These are phyloP conservation scores for Hypoxylon fragiforme DNA, from an alignment of 495 filamentous ascomycete species.

Conservation along the genomic window DNA sequence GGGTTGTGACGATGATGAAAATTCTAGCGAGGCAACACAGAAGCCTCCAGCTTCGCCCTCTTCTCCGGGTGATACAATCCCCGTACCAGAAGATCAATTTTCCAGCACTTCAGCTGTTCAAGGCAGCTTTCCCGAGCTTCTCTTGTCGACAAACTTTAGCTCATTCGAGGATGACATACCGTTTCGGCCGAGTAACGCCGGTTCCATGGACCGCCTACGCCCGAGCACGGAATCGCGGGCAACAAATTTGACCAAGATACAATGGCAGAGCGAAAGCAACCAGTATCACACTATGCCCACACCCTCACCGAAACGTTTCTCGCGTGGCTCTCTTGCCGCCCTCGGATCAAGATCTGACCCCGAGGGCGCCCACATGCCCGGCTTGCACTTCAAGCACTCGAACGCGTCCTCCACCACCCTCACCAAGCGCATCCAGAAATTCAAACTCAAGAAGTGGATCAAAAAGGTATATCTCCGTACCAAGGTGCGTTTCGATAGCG, in stretches of 20 bases:
- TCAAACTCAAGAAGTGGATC: conserved; percentile 32
- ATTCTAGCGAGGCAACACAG: not conserved
- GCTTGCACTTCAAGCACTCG: not conserved
- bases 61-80: not conserved
- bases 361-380: not conserved
- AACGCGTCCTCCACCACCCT: conserved; percentile 23
- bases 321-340: not conserved
- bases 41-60: not conserved
- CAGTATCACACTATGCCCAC: conserved; percentile 24
- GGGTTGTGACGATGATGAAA: not conserved
- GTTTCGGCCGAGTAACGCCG: conserved; percentile 9
- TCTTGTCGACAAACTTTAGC: not conserved
- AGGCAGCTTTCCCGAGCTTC: conserved; percentile 19
- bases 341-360: not conserved
- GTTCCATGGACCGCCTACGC: conserved; percentile 19
- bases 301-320: not conserved
- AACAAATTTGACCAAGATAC: not conserved
- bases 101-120: conserved; percentile 27
- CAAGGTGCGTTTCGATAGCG: conserved; percentile 29
- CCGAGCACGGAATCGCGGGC: conserved; percentile 17
- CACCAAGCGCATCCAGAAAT: conserved; percentile 24
- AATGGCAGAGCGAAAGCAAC: conserved; percentile 1
- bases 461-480: conserved; percentile 29
- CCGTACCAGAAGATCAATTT: conserved; percentile 13
- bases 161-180: conserved; percentile 16